A percentile compares a stretch with the other conserved stretches of the same genome.
phyloP scores from a whole-genome alignment of 306 rosid genomes.

The Rubus idaeus region DNA sequence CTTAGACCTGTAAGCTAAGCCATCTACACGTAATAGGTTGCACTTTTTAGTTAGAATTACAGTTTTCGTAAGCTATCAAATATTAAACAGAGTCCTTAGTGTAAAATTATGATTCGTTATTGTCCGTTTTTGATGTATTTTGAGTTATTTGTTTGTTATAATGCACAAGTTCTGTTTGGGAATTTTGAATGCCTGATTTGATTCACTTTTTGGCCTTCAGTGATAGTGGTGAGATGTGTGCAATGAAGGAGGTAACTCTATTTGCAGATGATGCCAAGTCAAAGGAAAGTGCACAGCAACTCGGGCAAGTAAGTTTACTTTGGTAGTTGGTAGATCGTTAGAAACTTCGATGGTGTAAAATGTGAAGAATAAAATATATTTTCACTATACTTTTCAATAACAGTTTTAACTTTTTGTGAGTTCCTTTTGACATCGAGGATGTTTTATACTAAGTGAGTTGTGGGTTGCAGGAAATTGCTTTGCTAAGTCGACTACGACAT shows the following conservation, averaged over 20 bases:
- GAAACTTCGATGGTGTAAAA: not conserved
- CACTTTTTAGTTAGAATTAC: not conserved
- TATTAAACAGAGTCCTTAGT: not conserved
- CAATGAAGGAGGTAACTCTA: slow-evolving; percentile 95
- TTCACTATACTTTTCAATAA: not conserved
- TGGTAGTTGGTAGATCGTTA: slow-evolving; percentile 7
- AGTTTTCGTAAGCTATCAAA: not conserved
- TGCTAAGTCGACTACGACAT: slow-evolving; percentile 84
- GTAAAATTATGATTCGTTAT: slow-evolving; percentile 3
- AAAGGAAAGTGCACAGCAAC: slow-evolving; percentile 83
- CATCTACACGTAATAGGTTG: not conserved
- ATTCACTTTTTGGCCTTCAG: slow-evolving; percentile 43
- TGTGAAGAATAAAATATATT: not conserved
- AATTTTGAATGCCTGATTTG: slow-evolving; percentile 30
- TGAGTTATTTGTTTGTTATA: not conserved
- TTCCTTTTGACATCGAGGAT: slow-evolving; percentile 24
- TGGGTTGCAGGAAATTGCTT: slow-evolving; percentile 73
- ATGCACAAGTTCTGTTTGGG: slow-evolving; percentile 2
- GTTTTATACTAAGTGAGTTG: slow-evolving; percentile 12
- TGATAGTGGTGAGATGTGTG: slow-evolving; percentile 97
- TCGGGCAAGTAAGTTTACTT: slow-evolving; percentile 61
- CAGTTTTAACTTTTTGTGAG: not conserved
- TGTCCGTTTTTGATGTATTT: not conserved
- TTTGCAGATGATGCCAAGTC: slow-evolving; percentile 97
- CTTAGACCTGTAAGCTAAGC: not conserved